Evolutionary conservation across 2,329 filamentous ascomycete genomes (phyloP), one percentile per base, ranked within the genome.

Genomic region (Fusarium humuli): DNA sequence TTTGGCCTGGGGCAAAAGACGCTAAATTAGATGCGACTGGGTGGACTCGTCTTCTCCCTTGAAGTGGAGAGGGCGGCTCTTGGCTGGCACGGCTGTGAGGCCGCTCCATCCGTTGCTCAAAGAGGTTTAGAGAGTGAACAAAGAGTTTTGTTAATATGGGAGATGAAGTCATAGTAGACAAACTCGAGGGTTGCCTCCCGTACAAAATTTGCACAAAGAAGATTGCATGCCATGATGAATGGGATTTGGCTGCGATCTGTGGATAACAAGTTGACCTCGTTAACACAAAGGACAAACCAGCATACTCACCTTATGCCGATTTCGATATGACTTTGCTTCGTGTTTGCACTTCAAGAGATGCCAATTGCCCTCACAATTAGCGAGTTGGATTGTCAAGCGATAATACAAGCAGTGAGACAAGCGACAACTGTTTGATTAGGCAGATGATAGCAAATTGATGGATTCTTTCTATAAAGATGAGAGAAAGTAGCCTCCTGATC

Each of bases 1-100:
- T 27, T 29, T 14, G 45, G 18, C 49, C 32, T 52, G 49, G 49
- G 32, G 34, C 45, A 54, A 23, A 13, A 48, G 46, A 16, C 63
- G 48, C 62, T 66, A 66, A 61, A 65, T 57, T 69, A 59, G 68
- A 54, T 69, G 64, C 25, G 25, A 53, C 67, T 42, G 46, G 65
- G 49, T 54, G 59, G 61, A 41, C n/a, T 54, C 16, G 3, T 20
- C 34, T 14, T 66, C 50, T 40, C 64, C 69, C 69, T 71, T 67
- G 61, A 42, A 70, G 69, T 70, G 69, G 69, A 56, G 65, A 65
- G 41, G 9, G n/a, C 20, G 14, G 50, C 32, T 52, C 61, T 64
- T 64, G 59, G 61, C 57, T 61, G 46, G 37, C 50, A 64, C 57
- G 63, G 67, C 61, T 57, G 34, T 30, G 52, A 57, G 57, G 69